Evolutionary conservation across 2,329 filamentous ascomycete genomes (phyloP).

Genomic region (Rhinocladiella mackenziei): DNA sequence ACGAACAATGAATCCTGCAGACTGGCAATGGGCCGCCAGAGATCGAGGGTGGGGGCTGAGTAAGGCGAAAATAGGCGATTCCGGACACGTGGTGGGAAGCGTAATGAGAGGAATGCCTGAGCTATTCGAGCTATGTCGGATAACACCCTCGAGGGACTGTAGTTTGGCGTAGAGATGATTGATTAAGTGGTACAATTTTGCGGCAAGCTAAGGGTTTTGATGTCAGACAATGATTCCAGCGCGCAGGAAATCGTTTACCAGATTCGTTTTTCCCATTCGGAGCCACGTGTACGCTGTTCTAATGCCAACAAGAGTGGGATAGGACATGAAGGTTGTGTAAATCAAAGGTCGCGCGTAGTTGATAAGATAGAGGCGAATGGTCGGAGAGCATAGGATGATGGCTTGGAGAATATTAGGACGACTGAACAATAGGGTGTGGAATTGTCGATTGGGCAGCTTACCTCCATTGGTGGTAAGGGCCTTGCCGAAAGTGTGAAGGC

Average conservation of each 20-base stretch:
- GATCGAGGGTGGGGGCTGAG: conserved; percentile 56
- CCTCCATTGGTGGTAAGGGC: conserved; percentile 62
- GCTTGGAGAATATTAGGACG: conserved; percentile 40
- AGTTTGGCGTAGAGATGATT: conserved; percentile 46
- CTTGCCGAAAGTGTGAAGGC: conserved; percentile 53
- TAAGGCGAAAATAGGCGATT: conserved; percentile 63
- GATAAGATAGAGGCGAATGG: conserved; percentile 61
- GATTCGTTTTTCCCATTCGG: conserved; percentile 46
- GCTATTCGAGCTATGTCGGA: conserved; percentile 35
- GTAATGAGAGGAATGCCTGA: conserved; percentile 31
- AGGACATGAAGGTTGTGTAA: conserved; percentile 67
- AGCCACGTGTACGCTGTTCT: conserved; percentile 56
- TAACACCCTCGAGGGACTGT: conserved; percentile 33
- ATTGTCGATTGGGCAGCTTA: conserved; percentile 38
- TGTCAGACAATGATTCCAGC: too few species aligned
- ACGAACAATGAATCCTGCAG: conserved; percentile 56
- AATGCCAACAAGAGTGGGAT: conserved; percentile 58
- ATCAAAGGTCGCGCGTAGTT: conserved; percentile 74
- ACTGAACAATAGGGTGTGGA: conserved; percentile 8
- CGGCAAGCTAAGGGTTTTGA: conserved; percentile 38
- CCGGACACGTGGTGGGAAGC: conserved; percentile 36
- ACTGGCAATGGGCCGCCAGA: conserved; percentile 59
- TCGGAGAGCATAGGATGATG: conserved; percentile 58
- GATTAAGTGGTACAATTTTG: conserved; percentile 48
- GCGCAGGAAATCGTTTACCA: conserved; percentile 34